Base-by-base conservation (phyloP, 495 filamentous ascomycete species). In the Penicillium silybi region DNA sequence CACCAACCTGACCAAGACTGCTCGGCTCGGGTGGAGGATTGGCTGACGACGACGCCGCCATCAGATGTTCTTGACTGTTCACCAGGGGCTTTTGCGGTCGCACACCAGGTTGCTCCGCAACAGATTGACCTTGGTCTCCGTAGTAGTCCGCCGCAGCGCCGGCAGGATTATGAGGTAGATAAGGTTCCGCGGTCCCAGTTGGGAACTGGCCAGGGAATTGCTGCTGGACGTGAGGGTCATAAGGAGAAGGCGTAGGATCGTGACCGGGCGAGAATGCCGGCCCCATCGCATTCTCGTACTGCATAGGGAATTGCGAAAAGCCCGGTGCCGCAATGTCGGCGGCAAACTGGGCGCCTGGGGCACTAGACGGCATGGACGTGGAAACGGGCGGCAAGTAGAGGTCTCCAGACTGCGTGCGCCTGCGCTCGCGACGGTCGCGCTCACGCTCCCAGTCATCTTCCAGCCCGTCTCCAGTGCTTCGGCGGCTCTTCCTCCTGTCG, bases 121-220 rank as follows among this genome's bases (percentile, higher is more conserved):
- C 82, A 11, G 81, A 85, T 57, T 86, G 69, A 0, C 83, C 84
- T 59, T 82, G 79, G 62, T 86, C 84, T 16, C 77, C 77, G 53
- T 86, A 86, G 61, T 85, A 87, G 41, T 85, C 82, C 19, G 84
- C 80, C 2, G 84, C 84, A n/a, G 76, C 74, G 23, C 84, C 84
- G 5, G 68, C 69, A 46, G 72, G 73, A 37, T 81, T 70, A n/a
- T 71, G 71, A n/a, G 79, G 80, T 44, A 66, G 70, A 52, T 78
- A 83, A 22, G 79, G 78, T 22, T 69, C 61, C 9, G 80, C 52
- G 26, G 61, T 68, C 15, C 62, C 48, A 7, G 61, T 40, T 5
- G 80, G 77, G 47, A 81, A 74, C 56, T 85, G 80, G 27, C 79
- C 81, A 15, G 80, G 82, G 53, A 84, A 85, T 51, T 85, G 81